A percentile compares a stretch with the other conserved stretches of the same genome.
Conservation (phyloP, 2,329 filamentous ascomycete species). For the Ustulina deusta region DNA sequence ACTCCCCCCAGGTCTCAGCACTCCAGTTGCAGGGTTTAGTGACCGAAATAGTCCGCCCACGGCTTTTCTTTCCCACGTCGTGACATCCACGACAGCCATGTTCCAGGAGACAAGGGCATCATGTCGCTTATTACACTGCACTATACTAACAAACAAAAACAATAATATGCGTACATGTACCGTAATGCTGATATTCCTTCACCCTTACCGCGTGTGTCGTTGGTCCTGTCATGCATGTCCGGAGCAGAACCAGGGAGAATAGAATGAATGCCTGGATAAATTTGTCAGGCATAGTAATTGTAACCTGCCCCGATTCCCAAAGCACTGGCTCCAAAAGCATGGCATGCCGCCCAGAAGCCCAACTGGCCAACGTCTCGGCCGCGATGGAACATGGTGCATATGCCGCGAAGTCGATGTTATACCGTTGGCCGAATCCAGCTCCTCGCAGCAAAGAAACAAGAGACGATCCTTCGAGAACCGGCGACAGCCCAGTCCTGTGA, state of each 20-base stretch:
- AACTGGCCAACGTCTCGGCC: conserved; percentile 3
- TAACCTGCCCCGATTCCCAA: conserved; percentile 16
- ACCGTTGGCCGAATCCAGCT: neutral
- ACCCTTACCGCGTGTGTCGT: conserved; percentile 12
- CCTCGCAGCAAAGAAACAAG: neutral
- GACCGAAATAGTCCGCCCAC: conserved; percentile 27
- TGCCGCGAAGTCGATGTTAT: neutral
- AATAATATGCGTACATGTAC: neutral
- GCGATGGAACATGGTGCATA: neutral
- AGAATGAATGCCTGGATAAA: neutral
- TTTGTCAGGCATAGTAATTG: conserved; percentile 32
- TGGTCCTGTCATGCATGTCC: conserved; percentile 21
- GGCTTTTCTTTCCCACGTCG: conserved; percentile 27
- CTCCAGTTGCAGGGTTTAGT: conserved; percentile 24
- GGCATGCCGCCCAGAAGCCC: conserved; percentile 13
- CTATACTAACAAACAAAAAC: neutral
- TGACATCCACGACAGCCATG: conserved; percentile 8
- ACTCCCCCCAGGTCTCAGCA: conserved; percentile 23
- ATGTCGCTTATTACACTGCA: conserved; percentile 14
- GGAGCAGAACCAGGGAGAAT: neutral
- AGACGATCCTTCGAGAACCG: conserved; percentile 11
- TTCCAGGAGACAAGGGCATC: conserved; percentile 12
- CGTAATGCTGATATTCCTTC: conserved; percentile 22
- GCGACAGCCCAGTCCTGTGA: conserved; percentile 19
- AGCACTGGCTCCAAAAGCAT: conserved; percentile 22